phyloP scores from a whole-genome alignment of 176 grass and related monocot species.

The Alloteropsis semialata region DNA sequence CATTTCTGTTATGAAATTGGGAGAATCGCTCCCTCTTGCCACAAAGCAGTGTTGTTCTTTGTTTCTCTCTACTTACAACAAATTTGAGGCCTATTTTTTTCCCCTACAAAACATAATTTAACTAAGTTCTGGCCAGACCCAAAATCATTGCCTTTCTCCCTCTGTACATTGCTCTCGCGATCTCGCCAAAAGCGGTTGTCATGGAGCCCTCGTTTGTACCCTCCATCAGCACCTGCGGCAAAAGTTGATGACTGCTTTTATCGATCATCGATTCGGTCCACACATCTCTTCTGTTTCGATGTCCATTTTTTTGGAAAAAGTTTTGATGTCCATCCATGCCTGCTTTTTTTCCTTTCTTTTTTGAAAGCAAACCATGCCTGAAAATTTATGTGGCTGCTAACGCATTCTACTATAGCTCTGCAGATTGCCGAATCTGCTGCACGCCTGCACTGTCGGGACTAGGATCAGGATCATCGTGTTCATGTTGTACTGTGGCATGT shows the following conservation, averaged over 20 bases:
- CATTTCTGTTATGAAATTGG: not conserved
- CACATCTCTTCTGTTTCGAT: not conserved
- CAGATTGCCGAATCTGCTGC: not conserved
- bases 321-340: not conserved
- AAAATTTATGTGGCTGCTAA: not conserved
- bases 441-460: not conserved
- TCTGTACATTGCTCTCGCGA: not conserved
- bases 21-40: not conserved
- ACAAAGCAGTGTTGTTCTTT: not conserved
- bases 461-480: not conserved
- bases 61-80: not conserved
- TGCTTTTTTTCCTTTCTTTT: not conserved
- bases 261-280: not conserved
- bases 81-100: not conserved
- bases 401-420: not conserved
- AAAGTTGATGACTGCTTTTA: not conserved
- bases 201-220: not conserved
- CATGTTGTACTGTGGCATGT: not conserved
- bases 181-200: conserved; percentile 1
- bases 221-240: not conserved
- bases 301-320: too few relatives aligned
- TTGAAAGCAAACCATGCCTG: not conserved
- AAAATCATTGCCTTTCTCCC: not conserved
- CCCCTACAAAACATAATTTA: not conserved
- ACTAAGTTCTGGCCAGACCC: not conserved